These are phyloP conservation scores for Angophora floribunda DNA, from an alignment of 345 rosid genomes.

Conservation along the genomic window DNA sequence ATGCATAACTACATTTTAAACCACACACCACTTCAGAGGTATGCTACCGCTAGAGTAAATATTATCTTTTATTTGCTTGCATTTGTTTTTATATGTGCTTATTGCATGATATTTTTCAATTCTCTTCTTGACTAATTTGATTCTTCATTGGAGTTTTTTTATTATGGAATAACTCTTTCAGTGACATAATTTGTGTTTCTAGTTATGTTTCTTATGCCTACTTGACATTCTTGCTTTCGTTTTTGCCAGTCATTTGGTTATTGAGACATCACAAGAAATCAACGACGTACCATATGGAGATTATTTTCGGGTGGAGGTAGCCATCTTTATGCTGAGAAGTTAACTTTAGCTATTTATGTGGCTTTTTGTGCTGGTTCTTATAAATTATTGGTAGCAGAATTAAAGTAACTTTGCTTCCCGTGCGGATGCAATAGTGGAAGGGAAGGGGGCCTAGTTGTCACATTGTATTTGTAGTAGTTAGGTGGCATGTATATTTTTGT, in stretches of 20 bases:
- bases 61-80: not conserved
- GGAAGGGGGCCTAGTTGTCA: not conserved
- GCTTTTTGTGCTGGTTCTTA: not conserved
- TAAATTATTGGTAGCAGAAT: not conserved
- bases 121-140: not conserved
- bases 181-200: not conserved
- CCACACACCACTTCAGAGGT: not conserved
- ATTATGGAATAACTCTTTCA: not conserved
- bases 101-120: not conserved
- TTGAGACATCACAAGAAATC: constrained; percentile 84
- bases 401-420: not conserved
- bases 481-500: not conserved
- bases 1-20: not conserved
- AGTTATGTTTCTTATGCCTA: not conserved
- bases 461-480: not conserved
- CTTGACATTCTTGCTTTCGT: constrained; percentile 5
- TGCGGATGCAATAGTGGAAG: not conserved
- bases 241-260: constrained; percentile 61
- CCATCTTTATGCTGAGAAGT: not conserved
- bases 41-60: not conserved
- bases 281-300: constrained; percentile 85
- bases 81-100: not conserved
- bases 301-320: constrained; percentile 87
- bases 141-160: not conserved
- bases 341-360: not conserved